Percentiles rank a stretch among this genome's conserved stretches.
These are phyloP conservation scores for Arabidopsis lyrata DNA, from an alignment of 441 rosid genomes.

Conservation along the genomic window DNA sequence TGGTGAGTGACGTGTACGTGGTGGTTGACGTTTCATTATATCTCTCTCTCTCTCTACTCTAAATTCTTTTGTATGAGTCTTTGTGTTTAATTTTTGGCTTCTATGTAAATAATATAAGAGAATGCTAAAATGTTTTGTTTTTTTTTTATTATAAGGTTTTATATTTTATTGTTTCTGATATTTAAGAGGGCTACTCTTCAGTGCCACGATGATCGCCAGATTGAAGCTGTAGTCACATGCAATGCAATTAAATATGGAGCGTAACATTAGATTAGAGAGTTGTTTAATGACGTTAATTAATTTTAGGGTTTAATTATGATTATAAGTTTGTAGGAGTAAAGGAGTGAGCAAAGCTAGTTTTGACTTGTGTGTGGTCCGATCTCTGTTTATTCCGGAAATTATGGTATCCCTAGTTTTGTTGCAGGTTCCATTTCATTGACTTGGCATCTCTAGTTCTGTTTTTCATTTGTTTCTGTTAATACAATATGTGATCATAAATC, in stretches of 20 bases:
- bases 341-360: conserved; percentile 41
- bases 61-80: conserved; percentile 44
- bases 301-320: not conserved
- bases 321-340: conserved; percentile 32
- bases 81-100: conserved; percentile 19
- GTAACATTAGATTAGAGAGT: conserved; percentile 19
- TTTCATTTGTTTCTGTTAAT: not conserved
- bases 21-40: conserved; percentile 61
- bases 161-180: not conserved
- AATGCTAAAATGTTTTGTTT: conserved; percentile 4
- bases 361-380: conserved; percentile 37
- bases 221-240: conserved; percentile 50
- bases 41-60: conserved; percentile 45
- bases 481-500: not conserved
- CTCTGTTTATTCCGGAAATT: conserved; percentile 31
- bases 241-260: conserved; percentile 35
- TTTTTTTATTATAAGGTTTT: not conserved
- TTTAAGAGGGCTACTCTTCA: conserved; percentile 29
- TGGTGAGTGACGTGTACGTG: conserved; percentile 60
- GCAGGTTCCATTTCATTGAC: conserved; percentile 23
- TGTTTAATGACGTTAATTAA: conserved; percentile 32
- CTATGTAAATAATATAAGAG: conserved; percentile 38
- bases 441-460: not conserved
- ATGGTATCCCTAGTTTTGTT: conserved; percentile 21
- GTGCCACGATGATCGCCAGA: conserved; percentile 46